Conservation (phyloP, 306 rosid species). For the Astragalus glycyphyllos region DNA sequence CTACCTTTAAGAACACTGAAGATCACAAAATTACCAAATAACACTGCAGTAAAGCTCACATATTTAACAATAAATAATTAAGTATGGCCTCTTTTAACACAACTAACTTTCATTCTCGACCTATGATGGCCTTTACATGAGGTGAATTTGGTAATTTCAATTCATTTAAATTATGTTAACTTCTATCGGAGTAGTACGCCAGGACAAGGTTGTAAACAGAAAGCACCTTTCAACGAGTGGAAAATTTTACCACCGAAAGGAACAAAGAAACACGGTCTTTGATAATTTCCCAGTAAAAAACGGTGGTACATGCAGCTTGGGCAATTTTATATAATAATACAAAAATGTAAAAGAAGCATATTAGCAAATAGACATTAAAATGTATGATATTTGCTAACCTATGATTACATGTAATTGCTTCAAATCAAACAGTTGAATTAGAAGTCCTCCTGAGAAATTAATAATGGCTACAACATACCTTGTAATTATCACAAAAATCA, state of each 20-base stretch:
- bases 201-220: conserved; percentile 1
- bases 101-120: conserved; percentile 29
- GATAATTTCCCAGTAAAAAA: background rate
- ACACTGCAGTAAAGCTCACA: conserved; percentile 7
- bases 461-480: conserved; percentile 57
- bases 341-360: conserved; percentile 13
- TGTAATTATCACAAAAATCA: conserved; percentile 83
- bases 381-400: conserved; percentile 15
- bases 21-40: conserved; percentile 29
- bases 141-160: conserved; percentile 1
- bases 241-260: conserved; percentile 29
- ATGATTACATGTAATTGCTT: conserved; percentile 14
- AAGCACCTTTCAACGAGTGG: background rate
- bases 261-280: conserved; percentile 1
- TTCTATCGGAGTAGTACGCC: background rate
- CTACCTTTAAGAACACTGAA: conserved; percentile 26
- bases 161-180: conserved; percentile 18
- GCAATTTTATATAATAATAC: conserved; percentile 12
- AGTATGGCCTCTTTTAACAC: conserved; percentile 30
- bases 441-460: conserved; percentile 26
- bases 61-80: conserved; percentile 9
- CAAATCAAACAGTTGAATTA: conserved; percentile 15
- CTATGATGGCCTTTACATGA: background rate
- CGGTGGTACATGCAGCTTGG: conserved; percentile 3
- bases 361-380: conserved; percentile 33